Percentiles rank a stretch among this genome's conserved stretches.
Evolutionary conservation across 352 stramenopile genomes (phyloP).

Genomic region (Pilasporangium apinafurcum): DNA sequence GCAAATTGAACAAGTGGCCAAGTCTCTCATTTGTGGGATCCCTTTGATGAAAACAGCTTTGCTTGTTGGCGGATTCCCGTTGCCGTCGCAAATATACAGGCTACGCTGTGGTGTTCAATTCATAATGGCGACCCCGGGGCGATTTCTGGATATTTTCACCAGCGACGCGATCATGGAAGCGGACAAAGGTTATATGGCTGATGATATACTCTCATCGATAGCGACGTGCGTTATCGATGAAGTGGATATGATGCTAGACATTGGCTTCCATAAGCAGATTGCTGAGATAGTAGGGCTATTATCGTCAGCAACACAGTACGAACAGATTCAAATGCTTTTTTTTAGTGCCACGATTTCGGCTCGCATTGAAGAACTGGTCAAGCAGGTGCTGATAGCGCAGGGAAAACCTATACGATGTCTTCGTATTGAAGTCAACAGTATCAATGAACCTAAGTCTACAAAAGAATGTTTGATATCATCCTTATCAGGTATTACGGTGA

Average conservation of each 20-base stretch:
- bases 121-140: slow-evolving; percentile 56
- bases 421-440: slow-evolving; percentile 21
- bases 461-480: neutral
- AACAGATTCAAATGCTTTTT: slow-evolving; percentile 37
- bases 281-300: slow-evolving; percentile 37
- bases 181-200: neutral
- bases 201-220: neutral
- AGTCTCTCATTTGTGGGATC: slow-evolving; percentile 49
- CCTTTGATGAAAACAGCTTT: slow-evolving; percentile 59
- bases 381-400: slow-evolving; percentile 13
- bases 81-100: slow-evolving; percentile 62
- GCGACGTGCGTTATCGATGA: slow-evolving; percentile 55
- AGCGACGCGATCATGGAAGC: neutral
- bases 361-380: slow-evolving; percentile 31
- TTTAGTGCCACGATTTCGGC: slow-evolving; percentile 51
- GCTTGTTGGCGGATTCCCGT: slow-evolving; percentile 52
- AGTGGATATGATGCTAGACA: slow-evolving; percentile 67
- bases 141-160: slow-evolving; percentile 45
- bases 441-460: neutral
- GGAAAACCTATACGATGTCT: slow-evolving; percentile 11
- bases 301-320: neutral
- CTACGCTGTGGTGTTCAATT: slow-evolving; percentile 50
- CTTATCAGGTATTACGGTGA: slow-evolving; percentile 12
- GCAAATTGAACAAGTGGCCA: slow-evolving; percentile 62
- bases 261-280: slow-evolving; percentile 48